Evolutionary conservation across 306 rosid genomes (phyloP), one percentile per base, ranked within the genome.

Genomic region (Alnus rubra): DNA sequence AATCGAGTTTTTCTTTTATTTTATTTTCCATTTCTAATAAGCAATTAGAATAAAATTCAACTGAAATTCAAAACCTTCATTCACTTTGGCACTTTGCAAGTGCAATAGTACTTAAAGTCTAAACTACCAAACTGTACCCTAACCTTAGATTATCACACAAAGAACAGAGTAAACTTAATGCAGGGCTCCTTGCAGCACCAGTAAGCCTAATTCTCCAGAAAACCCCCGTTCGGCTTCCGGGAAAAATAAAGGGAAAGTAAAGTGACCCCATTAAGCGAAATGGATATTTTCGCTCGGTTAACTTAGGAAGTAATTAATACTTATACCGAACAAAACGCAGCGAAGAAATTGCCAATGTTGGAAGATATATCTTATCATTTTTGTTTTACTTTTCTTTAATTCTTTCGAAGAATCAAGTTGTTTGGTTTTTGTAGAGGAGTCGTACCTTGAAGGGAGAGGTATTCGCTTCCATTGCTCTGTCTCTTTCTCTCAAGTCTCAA

Each of bases 361-460:
- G 45, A 42, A 42, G 7, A 42, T 42, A 42, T 4, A 42, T 42
- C 45, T 33, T 42, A 42, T 42, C 8, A 42, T 42, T 42, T 5
- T 42, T 5, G 45, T 6, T 42, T 42, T 60, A 23, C 9, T 28
- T 60, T 60, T 60, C 39, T 30, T 23, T 6, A 16, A 65, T 65
- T 65, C 6, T 2, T 15, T 64, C 23, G 5, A 65, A 65, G 47
- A 37, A 65, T 0, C 71, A 37, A 65, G 9, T 33, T 64, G 70
- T 7, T 64, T 15, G 48, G 14, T 7, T 35, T 15, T 37, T 35
- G 19, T 64, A 1, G 28, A 64, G 12, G 31, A 74, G 35, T 6
- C 47, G 33, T 55, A 88, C 91, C 89, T 83, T 88, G 86, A 49
- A 81, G 0, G 89, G 68, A 76, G 84, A 70, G 78, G 65, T 45